Percentiles rank a stretch among this genome's conserved stretches.
phyloP scores from a whole-genome alignment of 2,329 filamentous ascomycete genomes.

The Tolypocladium sp. region DNA sequence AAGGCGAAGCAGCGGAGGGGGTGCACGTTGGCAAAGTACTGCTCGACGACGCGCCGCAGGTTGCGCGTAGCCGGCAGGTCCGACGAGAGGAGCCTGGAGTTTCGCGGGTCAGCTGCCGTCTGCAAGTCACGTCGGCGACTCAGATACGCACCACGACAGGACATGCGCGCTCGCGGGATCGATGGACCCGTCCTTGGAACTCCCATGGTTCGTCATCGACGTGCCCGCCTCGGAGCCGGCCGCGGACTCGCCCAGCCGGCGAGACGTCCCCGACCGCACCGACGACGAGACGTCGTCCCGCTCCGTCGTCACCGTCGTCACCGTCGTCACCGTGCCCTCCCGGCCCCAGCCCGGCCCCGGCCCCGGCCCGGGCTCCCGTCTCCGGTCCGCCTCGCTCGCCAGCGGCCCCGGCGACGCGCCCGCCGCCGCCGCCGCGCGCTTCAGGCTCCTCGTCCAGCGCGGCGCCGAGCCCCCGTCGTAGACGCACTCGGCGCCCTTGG shows the following conservation, averaged over 20 bases:
- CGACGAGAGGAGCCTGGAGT: conserved; percentile 21
- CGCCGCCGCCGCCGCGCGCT: conserved; percentile 6
- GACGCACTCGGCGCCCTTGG: conserved; percentile 24
- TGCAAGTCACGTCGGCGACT: too few species aligned
- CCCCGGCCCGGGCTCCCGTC: background rate
- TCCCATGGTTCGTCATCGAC: background rate
- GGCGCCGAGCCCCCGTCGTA: conserved; percentile 28
- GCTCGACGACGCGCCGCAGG: conserved; percentile 25
- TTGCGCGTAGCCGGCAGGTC: conserved; percentile 23
- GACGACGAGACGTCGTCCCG: background rate
- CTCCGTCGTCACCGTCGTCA: too few species aligned
- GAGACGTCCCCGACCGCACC: background rate
- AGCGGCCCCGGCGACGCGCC: background rate
- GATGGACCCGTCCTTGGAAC: background rate
- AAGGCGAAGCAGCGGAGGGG: conserved; percentile 30
- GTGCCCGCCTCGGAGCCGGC: background rate
- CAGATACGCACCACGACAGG: conserved; percentile 1
- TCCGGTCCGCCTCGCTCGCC: background rate
- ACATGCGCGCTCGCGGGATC: background rate
- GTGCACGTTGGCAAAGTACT: conserved; percentile 30
- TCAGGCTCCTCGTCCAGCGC: conserved; percentile 25
- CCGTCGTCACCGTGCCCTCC: conserved; percentile 2
- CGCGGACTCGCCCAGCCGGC: background rate
- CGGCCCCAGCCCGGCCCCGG: background rate
- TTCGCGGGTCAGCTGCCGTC: background rate